phyloP scores from a whole-genome alignment of 2,329 filamentous ascomycete species.

The Colletotrichum spaethianum region DNA sequence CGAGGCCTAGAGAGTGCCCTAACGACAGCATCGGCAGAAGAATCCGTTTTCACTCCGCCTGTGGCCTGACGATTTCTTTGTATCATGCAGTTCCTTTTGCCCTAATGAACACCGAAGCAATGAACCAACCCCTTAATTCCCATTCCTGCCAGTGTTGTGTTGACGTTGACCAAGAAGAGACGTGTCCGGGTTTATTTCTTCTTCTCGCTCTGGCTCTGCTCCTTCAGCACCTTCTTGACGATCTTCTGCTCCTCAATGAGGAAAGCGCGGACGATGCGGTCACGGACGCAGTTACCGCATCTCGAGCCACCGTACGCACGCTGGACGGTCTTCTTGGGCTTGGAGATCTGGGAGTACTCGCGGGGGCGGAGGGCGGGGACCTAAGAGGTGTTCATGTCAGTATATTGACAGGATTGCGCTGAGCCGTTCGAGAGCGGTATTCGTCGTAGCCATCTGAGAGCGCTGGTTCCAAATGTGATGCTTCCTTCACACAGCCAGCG shows the following conservation, averaged over 20 bases:
- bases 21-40: constrained; percentile 58
- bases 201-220: constrained; percentile 84
- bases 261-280: constrained; percentile 98
- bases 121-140: constrained; percentile 58
- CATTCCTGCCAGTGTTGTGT: constrained; percentile 42
- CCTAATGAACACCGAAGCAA: constrained; percentile 69
- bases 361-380: constrained; percentile 96
- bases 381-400: constrained; percentile 60
- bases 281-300: constrained; percentile 98
- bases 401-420: background rate
- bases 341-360: constrained; percentile 97
- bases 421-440: background rate
- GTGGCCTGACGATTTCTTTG: constrained; percentile 48
- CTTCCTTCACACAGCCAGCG: background rate
- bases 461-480: background rate
- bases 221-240: constrained; percentile 99
- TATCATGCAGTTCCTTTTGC: constrained; percentile 65
- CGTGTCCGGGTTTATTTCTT: constrained; percentile 72
- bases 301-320: constrained; percentile 98
- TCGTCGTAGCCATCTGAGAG: constrained; percentile 28
- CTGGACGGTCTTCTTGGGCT: constrained; percentile 99
- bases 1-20: constrained; percentile 48
- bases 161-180: constrained; percentile 44
- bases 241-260: constrained; percentile 99
- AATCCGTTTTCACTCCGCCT: constrained; percentile 54